phyloP scores from a whole-genome alignment of 495 filamentous ascomycete genomes.

The Podospora pseudocomata region DNA sequence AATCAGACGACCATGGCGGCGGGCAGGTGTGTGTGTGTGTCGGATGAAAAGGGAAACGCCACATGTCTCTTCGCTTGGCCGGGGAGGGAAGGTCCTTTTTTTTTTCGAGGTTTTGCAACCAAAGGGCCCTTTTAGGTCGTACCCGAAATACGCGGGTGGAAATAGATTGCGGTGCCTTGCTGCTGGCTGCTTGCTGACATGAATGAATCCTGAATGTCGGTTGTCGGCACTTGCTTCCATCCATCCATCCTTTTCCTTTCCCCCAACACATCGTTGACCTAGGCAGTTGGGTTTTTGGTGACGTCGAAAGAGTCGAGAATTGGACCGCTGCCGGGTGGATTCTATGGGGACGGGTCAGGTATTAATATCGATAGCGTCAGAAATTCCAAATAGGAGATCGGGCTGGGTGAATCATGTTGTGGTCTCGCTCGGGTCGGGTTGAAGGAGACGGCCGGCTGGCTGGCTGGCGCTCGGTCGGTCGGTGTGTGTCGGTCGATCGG shows the following conservation, averaged over 20 bases:
- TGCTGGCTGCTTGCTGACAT: background rate
- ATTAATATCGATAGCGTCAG: background rate
- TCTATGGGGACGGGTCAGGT: background rate
- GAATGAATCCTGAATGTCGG: background rate
- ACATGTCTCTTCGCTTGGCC: too few relatives aligned
- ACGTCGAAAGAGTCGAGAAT: background rate
- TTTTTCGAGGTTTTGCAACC: too few relatives aligned
- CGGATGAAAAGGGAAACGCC: too few relatives aligned
- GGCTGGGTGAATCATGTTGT: background rate
- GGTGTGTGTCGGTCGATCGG: background rate
- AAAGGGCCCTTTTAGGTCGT: background rate
- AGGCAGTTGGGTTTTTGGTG: background rate
- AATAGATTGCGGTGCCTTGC: background rate
- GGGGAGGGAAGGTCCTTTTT: too few relatives aligned
- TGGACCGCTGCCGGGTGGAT: background rate
- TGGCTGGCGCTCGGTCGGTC: background rate
- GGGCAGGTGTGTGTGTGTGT: too few relatives aligned
- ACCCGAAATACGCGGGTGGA: background rate
- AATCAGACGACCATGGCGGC: too few relatives aligned
- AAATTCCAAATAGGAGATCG: background rate
- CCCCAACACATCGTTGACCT: too few relatives aligned
- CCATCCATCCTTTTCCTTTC: too few relatives aligned
- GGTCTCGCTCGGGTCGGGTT: too few relatives aligned
- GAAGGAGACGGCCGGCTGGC: too few relatives aligned
- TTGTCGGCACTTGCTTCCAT: background rate